These are phyloP conservation scores for Candida succiphila DNA, from an alignment of 805 yeast species.

Conservation along the genomic window DNA sequence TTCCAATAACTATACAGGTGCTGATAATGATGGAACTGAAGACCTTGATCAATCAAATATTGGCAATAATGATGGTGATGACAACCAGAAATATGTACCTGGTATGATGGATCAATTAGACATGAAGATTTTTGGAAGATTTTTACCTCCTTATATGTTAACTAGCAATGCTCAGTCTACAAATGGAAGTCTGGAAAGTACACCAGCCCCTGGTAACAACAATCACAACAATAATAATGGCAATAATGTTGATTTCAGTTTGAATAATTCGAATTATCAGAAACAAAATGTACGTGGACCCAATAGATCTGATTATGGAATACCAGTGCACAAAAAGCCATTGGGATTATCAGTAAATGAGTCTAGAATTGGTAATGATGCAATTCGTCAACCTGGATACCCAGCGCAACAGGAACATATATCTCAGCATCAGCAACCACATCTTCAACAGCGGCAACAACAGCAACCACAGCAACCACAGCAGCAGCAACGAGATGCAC, in stretches of 20 bases:
- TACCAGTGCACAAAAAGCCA: no score
- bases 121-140: constrained; percentile 74
- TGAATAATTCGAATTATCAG: neutral
- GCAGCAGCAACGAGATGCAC: neutral
- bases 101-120: constrained; percentile 83
- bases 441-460: neutral
- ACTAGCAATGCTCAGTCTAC: constrained; percentile 16
- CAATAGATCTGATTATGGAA: no score
- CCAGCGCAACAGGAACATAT: neutral
- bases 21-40: neutral
- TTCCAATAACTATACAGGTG: neutral
- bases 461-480: neutral
- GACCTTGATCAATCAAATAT: neutral
- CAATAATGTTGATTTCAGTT: neutral
- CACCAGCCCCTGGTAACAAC: neutral
- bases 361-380: no score
- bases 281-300: no score
- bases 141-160: constrained; percentile 78
- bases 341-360: no score
- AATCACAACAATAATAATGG: neutral
- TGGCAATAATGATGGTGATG: neutral
- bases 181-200: neutral
- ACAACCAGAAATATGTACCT: constrained; percentile 42
- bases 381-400: neutral
- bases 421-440: neutral